Percentiles rank a stretch among this genome's conserved stretches.
phyloP scores from a whole-genome alignment of 2,329 filamentous ascomycete genomes.

The Phyllosticta paracitricarpa region DNA sequence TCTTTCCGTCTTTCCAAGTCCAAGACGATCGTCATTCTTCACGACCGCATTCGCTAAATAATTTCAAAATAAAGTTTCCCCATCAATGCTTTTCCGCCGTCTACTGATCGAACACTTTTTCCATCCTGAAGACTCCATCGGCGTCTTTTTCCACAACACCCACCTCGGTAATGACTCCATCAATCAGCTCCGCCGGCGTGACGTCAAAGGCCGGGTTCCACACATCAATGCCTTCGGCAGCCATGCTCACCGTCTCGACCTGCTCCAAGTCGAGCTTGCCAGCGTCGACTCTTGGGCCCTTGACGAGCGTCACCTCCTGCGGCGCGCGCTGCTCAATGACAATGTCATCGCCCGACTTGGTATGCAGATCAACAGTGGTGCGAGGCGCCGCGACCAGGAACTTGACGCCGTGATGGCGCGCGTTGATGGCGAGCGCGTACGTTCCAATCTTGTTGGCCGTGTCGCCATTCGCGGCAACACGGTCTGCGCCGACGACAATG shows the following conservation, averaged over 20 bases:
- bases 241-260: conserved; percentile 68
- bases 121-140: conserved; percentile 58
- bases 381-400: conserved; percentile 92
- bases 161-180: conserved; percentile 87
- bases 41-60: neutral
- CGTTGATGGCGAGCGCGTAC: conserved; percentile 84
- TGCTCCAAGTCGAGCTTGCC: conserved; percentile 53
- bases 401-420: conserved; percentile 77
- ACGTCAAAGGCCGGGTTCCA: conserved; percentile 99
- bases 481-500: conserved; percentile 88
- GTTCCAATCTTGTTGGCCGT: conserved; percentile 99
- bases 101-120: conserved; percentile 28
- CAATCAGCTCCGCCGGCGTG: conserved; percentile 78
- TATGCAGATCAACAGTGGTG: conserved; percentile 83
- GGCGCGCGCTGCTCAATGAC: conserved; percentile 79
- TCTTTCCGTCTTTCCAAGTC: neutral
- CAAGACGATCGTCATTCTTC: neutral
- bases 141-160: conserved; percentile 71
- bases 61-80: too few species aligned
- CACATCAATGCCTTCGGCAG: conserved; percentile 64
- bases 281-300: conserved; percentile 59
- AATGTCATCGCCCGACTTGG: conserved; percentile 67
- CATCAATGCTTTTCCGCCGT: neutral
- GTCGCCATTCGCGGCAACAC: conserved; percentile 92
- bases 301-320: conserved; percentile 76